phyloP scores from a whole-genome alignment of 306 rosid genomes.

The Oxytropis ochrocephala region DNA sequence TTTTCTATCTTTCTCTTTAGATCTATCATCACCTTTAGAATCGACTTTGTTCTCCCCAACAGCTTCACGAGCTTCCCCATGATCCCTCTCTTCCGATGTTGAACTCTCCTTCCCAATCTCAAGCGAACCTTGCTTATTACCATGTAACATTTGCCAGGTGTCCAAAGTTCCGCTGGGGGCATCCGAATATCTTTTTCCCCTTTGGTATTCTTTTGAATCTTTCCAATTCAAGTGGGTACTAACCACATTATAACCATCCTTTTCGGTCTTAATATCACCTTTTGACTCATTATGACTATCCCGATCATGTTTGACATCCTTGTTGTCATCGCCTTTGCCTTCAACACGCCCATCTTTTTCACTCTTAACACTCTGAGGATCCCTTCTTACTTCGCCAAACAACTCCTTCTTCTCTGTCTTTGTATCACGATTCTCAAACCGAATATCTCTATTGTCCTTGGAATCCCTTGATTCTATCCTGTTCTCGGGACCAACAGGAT shows the following conservation, averaged over 20 bases:
- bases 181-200: slow-evolving; percentile 73
- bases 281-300: slow-evolving; percentile 53
- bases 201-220: slow-evolving; percentile 71
- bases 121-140: slow-evolving; percentile 40
- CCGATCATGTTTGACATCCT: slow-evolving; percentile 58
- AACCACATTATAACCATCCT: slow-evolving; percentile 44
- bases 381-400: slow-evolving; percentile 52
- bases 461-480: slow-evolving; percentile 61
- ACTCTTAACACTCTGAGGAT: slow-evolving; percentile 52
- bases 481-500: slow-evolving; percentile 45
- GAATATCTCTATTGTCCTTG: slow-evolving; percentile 59
- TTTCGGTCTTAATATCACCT: slow-evolving; percentile 56
- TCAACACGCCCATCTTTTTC: slow-evolving; percentile 65
- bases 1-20: slow-evolving; percentile 81
- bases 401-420: slow-evolving; percentile 61
- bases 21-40: slow-evolving; percentile 73
- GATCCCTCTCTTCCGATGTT: slow-evolving; percentile 49
- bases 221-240: slow-evolving; percentile 56
- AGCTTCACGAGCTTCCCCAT: slow-evolving; percentile 62
- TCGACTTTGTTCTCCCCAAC: slow-evolving; percentile 79
- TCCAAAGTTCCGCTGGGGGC: slow-evolving; percentile 47
- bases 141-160: slow-evolving; percentile 46
- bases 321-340: slow-evolving; percentile 60
- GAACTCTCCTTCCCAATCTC: slow-evolving; percentile 65
- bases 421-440: slow-evolving; percentile 61